Percentiles rank a stretch among this genome's conserved stretches.
These are phyloP conservation scores for Triticum urartu DNA, from an alignment of 176 grass and related monocot genomes.

Conservation along the genomic window DNA sequence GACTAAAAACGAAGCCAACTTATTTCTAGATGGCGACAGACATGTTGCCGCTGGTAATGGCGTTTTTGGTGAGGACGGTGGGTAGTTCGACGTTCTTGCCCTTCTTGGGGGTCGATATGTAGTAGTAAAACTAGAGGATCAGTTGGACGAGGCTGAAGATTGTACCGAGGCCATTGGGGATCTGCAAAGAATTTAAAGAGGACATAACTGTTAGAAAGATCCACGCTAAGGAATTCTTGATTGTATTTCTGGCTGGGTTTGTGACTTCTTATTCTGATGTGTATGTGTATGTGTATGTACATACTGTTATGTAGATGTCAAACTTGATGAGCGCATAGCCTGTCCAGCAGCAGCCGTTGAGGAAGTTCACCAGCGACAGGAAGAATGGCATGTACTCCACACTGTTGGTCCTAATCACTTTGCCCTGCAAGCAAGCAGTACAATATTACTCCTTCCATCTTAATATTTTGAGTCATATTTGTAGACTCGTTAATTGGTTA, in stretches of 20 bases:
- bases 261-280: too few species aligned
- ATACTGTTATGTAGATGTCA: conserved; percentile 66
- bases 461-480: too few species aligned
- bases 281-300: not conserved
- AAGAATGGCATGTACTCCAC: conserved; percentile 80
- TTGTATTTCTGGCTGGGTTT: too few species aligned
- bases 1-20: not conserved
- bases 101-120: conserved; percentile 34
- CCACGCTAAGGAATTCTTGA: too few species aligned
- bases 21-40: conserved; percentile 14
- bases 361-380: conserved; percentile 53
- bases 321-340: conserved; percentile 59
- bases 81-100: conserved; percentile 42
- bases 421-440: conserved; percentile 21
- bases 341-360: conserved; percentile 73
- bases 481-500: too few species aligned
- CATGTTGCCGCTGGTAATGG: not conserved
- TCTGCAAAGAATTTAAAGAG: too few species aligned
- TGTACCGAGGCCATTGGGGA: conserved; percentile 34
- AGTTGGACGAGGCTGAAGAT: conserved; percentile 50
- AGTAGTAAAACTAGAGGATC: conserved; percentile 68
- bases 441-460: too few species aligned
- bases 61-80: not conserved
- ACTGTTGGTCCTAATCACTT: conserved; percentile 63
- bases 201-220: too few species aligned